These are phyloP conservation scores for Juncus effusus DNA, from an alignment of 176 grass and related monocot species.

Conservation along the genomic window DNA sequence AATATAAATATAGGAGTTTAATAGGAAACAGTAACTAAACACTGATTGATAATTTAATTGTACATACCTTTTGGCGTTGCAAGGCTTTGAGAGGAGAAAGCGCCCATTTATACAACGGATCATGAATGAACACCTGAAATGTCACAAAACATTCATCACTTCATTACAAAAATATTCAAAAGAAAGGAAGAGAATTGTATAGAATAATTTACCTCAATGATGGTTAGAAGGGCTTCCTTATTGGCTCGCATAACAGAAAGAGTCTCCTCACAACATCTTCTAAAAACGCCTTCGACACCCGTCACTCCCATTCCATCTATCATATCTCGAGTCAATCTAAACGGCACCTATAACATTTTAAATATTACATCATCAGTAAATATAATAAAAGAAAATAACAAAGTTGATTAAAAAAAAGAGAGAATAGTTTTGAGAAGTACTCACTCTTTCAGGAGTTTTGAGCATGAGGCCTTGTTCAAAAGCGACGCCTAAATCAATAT, in stretches of 20 bases:
- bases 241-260: constrained; percentile 91
- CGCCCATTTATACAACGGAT: constrained; percentile 99
- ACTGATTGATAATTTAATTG: constrained; percentile 7
- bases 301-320: constrained; percentile 95
- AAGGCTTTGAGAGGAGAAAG: constrained; percentile 97
- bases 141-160: not conserved
- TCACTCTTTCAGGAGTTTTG: constrained; percentile 85
- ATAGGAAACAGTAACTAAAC: not conserved
- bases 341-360: constrained; percentile 54
- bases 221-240: constrained; percentile 85
- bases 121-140: constrained; percentile 78
- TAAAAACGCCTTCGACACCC: constrained; percentile 87
- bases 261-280: constrained; percentile 93
- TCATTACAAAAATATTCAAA: not conserved
- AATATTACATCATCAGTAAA: constrained; percentile 5
- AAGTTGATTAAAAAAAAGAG: constrained; percentile 14
- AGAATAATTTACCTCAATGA: constrained; percentile 65
- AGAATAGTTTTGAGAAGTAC: too few species aligned
- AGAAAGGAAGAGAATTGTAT: constrained; percentile 1
- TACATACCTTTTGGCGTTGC: constrained; percentile 72
- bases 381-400: too few species aligned
- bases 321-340: constrained; percentile 80
- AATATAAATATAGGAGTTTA: too few species aligned
- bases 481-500: constrained; percentile 97
- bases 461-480: constrained; percentile 98